Percentiles rank a stretch among this genome's conserved stretches.
Conservation (phyloP, 202 grass and related monocot genomes). For the Miscanthus sacchariflorus region DNA sequence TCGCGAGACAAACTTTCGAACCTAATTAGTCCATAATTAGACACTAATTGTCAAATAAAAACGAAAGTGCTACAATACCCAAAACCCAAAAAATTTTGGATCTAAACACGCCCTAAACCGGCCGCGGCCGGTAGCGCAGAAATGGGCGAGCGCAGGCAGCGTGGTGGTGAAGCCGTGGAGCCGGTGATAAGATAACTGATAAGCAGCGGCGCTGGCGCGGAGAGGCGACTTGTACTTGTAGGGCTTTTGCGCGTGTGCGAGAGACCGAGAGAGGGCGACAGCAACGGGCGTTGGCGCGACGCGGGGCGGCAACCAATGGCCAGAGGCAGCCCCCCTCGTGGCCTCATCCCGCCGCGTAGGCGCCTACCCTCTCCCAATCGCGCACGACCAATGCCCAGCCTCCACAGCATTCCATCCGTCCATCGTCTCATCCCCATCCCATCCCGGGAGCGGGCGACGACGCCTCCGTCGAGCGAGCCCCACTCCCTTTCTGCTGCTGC, state of each 20-base stretch:
- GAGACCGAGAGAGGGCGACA: neutral
- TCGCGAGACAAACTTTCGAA: too few species aligned
- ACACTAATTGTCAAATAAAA: too few species aligned
- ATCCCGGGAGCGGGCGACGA: neutral
- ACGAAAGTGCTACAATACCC: too few species aligned
- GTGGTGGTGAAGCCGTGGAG: too few species aligned
- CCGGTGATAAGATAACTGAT: too few species aligned
- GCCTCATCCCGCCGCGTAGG: slow-evolving; percentile 33
- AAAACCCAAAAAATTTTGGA: too few species aligned
- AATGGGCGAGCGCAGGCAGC: too few species aligned
- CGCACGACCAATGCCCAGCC: slow-evolving; percentile 44
- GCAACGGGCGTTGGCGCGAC: slow-evolving; percentile 39
- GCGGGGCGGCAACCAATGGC: slow-evolving; percentile 52
- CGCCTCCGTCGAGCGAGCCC: neutral
- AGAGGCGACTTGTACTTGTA: slow-evolving; percentile 15
- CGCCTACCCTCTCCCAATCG: neutral
- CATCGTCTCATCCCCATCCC: neutral
- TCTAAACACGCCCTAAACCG: too few species aligned
- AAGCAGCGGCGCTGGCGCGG: neutral
- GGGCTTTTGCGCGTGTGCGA: neutral
- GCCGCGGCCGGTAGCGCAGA: too few species aligned
- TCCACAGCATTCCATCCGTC: neutral
- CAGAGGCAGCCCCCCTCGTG: slow-evolving; percentile 27
- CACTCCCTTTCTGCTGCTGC: neutral
- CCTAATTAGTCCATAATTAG: too few species aligned